These are phyloP conservation scores for Syzygium malaccense DNA, from an alignment of 441 rosid species.

Conservation along the genomic window DNA sequence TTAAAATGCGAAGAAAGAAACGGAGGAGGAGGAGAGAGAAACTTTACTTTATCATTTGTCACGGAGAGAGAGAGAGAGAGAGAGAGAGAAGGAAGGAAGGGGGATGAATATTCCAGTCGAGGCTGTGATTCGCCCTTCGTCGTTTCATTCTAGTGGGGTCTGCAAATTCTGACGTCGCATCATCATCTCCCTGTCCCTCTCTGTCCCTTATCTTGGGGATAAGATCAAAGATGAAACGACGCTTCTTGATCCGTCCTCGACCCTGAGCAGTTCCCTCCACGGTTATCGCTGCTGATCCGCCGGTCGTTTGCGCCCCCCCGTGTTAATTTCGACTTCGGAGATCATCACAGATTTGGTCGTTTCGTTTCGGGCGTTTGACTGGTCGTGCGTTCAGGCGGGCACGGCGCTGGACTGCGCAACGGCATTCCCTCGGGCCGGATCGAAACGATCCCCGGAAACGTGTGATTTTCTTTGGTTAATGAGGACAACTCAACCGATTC, in stretches of 20 bases:
- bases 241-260: neutral
- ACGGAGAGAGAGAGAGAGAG: neutral
- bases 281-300: neutral
- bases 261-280: neutral
- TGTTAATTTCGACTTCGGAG: neutral
- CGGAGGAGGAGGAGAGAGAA: neutral
- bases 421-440: too few relatives aligned
- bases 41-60: neutral
- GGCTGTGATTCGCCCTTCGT: neutral
- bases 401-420: neutral
- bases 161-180: neutral
- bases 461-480: too few relatives aligned
- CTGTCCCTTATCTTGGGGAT: neutral
- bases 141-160: neutral
- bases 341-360: too few relatives aligned
- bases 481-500: too few relatives aligned
- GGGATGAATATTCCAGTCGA: neutral
- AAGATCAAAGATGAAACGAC: neutral
- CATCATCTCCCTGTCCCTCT: neutral
- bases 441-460: too few relatives aligned
- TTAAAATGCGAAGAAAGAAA: too few relatives aligned
- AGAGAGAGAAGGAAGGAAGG: neutral
- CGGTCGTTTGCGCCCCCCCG: too few relatives aligned
- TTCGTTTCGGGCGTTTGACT: too few relatives aligned
- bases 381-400: neutral